Evolutionary conservation across 768 basidiomycete genomes (phyloP), one percentile per base, ranked within the genome.

Genomic region (Plicaturopsis crispa): DNA sequence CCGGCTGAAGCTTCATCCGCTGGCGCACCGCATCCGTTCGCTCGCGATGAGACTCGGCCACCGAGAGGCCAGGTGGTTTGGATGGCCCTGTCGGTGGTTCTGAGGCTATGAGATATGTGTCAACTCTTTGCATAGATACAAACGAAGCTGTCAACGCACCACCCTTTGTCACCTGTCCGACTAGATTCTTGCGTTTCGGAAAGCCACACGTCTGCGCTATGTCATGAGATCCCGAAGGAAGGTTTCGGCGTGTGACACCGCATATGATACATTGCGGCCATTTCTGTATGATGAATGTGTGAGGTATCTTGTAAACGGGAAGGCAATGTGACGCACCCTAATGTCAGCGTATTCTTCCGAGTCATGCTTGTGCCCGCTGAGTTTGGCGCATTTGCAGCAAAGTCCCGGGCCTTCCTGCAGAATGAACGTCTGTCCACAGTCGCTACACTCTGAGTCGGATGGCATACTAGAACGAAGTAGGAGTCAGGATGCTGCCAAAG

Each of bases 201-300:
- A 33, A 40, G 7, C 32, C 32, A 16, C 39, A 40, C 23, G 32
- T 40, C 17, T 40, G 39, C 7, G 7, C 22, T 12, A 19, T 13
- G 5, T 40, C 22, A 24, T 16, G 14, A 16, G 39, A 17, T 17
- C 24, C 10, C 10, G 14, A 12, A 21, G 32, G 39, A 24, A 40
- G 28, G 23, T 40, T 32, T 16, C 31, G 39, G 10, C 39, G 20
- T 8, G 39, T 40, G 21, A 40, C 32, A 5, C 39, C 39, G 18
- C 39, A 40, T 24, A 40, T 10, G 2, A 21, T 12, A 16, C 39
- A 40, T 22, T 40, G 39, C 4, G 19, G 39, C 32, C 32, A 33
- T 33, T 40, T 33, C 39, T 40, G 28, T 3, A 3, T 10, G 7
- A 13, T n/a, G 35, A 33, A 17, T n/a, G 10, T 11, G 28, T 31